Conservation (phyloP, 305 asterid genomes). For the Fraxinus angustifolia region DNA sequence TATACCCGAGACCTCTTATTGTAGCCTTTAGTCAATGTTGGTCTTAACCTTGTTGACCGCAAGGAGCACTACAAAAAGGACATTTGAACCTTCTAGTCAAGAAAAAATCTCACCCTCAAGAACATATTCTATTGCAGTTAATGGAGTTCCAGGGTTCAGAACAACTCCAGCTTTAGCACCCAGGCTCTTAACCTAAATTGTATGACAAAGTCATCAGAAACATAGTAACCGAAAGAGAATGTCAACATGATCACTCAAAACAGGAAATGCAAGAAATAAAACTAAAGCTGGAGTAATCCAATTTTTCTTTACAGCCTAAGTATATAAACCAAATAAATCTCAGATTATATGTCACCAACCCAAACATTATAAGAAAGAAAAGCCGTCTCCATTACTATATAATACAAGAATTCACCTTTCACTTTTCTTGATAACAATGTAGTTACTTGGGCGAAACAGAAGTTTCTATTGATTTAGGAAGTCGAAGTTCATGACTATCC, state of each 20-base stretch:
- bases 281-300: background rate
- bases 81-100: background rate
- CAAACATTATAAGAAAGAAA: background rate
- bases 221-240: conserved; percentile 18
- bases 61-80: background rate
- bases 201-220: background rate
- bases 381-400: conserved; percentile 1
- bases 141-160: conserved; percentile 90
- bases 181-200: conserved; percentile 66
- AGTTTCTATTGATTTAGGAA: background rate
- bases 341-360: conserved; percentile 1
- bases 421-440: background rate
- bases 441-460: conserved; percentile 2
- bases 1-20: background rate
- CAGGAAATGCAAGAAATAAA: background rate
- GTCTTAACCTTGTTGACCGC: background rate
- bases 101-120: conserved; percentile 71
- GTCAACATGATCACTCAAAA: background rate
- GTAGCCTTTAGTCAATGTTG: background rate
- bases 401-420: background rate
- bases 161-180: conserved; percentile 99
- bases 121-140: conserved; percentile 78
- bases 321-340: conserved; percentile 1
- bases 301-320: background rate
- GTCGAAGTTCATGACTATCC: background rate